Base-by-base conservation (phyloP, 306 rosid species). In the Cajanus cajan region DNA sequence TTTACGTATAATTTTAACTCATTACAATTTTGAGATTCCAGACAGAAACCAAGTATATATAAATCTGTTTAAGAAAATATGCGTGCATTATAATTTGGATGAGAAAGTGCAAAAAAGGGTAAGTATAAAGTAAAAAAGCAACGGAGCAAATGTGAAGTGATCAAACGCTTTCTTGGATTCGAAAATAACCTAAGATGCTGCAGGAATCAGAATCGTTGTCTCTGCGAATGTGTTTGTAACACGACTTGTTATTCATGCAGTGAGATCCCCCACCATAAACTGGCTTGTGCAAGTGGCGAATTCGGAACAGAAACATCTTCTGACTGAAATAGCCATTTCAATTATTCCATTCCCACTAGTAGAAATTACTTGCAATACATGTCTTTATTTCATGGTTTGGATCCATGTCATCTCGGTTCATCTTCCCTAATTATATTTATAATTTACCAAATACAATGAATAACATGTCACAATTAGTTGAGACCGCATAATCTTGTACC, bases 191-290 rank as follows among this genome's bases (percentile, higher is more conserved):
- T 10, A 44, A 43, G 50, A 78, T 55, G 74, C 50, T 52, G 19
- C 12, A 40, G 37, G 63, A 33, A 47, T 76, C 80, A 6, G 19
- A 41, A 74, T 15, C 25, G 25, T 21, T 40, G 78, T 54, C 40
- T 8, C 31, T 0, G 64, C 4, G 16, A 37, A 52, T 77, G 69
- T 58, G 70, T 12, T 28, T 52, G 51, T 31, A 40, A 62, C 37
- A 22, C 43, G 62, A 75, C 62, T 63, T 25, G 2, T 61, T n/a
- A 12, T 76, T 47, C 73, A 47, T 31, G 80, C 63, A 18, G 63
- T 8, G 19, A 28, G 50, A 72, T 31, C 22, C 21, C 39, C 34
- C 79, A 33, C 69, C 44, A 14, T 6, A 62, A 21, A 16, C 21
- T 41, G 12, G n/a, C 39, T 40, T 28, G 59, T 34, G 70, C 10